A percentile compares a stretch with the other conserved stretches of the same genome.
Conservation (phyloP, 768 basidiomycete species). For the Collybiopsis luxurians region DNA sequence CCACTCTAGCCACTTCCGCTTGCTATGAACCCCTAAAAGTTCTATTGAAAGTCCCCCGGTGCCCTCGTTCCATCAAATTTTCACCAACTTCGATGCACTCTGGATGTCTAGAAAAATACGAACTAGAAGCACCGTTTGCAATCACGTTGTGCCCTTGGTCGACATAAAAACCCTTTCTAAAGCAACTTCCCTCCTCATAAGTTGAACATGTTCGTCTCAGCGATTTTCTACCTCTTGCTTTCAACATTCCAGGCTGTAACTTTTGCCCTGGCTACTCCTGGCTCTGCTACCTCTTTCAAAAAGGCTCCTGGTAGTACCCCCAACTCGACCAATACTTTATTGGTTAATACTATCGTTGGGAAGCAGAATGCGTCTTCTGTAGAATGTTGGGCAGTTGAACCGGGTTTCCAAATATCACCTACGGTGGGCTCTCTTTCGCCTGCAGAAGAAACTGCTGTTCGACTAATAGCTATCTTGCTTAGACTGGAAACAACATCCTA, state of each 20-base stretch:
- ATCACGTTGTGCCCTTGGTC: too few relatives aligned
- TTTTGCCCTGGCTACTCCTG: neutral
- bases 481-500: conserved; percentile 1
- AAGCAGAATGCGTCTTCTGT: neutral
- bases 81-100: too few relatives aligned
- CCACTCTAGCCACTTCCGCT: too few relatives aligned
- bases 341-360: neutral
- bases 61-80: too few relatives aligned
- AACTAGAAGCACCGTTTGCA: too few relatives aligned
- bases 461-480: neutral
- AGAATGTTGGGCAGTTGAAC: neutral
- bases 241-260: neutral
- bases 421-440: neutral
- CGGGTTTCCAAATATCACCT: neutral
- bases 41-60: too few relatives aligned
- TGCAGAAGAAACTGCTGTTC: neutral
- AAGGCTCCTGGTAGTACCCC: too few relatives aligned
- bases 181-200: neutral
- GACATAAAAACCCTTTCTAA: neutral
- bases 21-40: too few relatives aligned
- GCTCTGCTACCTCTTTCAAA: too few relatives aligned
- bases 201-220: neutral
- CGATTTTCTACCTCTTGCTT: neutral
- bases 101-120: too few relatives aligned
- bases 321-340: neutral